These are phyloP conservation scores for Nannizziopsis arthrosporioides DNA, from an alignment of 2,329 filamentous ascomycete genomes.

Conservation along the genomic window DNA sequence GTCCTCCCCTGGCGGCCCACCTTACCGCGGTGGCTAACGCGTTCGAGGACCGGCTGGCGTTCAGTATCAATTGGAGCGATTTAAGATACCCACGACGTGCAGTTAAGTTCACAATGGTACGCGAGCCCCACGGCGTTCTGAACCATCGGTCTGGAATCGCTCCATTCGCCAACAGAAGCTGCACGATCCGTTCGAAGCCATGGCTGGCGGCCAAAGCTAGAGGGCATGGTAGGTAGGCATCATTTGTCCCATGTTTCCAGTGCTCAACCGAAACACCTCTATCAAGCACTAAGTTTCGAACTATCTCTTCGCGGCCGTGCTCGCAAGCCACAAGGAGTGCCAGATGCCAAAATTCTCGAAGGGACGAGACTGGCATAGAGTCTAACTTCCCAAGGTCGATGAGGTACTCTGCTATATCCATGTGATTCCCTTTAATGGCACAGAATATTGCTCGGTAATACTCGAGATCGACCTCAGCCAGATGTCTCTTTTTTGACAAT, in stretches of 20 bases:
- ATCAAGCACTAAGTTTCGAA: background rate
- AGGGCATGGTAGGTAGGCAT: background rate
- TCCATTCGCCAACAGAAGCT: slow-evolving; percentile 3
- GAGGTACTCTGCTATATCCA: slow-evolving; percentile 2
- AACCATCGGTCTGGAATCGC: slow-evolving; percentile 4
- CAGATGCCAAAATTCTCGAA: background rate
- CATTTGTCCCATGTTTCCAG: background rate
- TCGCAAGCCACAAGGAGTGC: slow-evolving; percentile 4
- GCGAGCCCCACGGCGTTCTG: background rate
- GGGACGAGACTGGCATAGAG: background rate
- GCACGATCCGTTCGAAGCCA: slow-evolving; percentile 1
- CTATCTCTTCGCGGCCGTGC: background rate
- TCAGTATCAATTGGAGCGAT: slow-evolving; percentile 1
- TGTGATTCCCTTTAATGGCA: slow-evolving; percentile 2
- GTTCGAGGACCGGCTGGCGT: background rate
- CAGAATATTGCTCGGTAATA: background rate
- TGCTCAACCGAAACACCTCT: background rate
- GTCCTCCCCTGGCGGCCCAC: background rate
- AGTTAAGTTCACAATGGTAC: background rate
- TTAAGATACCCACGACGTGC: background rate
- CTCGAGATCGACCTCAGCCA: background rate
- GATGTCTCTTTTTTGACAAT: background rate
- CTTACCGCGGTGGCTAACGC: background rate
- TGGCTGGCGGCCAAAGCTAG: slow-evolving; percentile 3
- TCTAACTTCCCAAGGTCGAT: slow-evolving; percentile 1